Evolutionary conservation across 768 basidiomycete species (phyloP).

Genomic region (Lactifluus volemus): DNA sequence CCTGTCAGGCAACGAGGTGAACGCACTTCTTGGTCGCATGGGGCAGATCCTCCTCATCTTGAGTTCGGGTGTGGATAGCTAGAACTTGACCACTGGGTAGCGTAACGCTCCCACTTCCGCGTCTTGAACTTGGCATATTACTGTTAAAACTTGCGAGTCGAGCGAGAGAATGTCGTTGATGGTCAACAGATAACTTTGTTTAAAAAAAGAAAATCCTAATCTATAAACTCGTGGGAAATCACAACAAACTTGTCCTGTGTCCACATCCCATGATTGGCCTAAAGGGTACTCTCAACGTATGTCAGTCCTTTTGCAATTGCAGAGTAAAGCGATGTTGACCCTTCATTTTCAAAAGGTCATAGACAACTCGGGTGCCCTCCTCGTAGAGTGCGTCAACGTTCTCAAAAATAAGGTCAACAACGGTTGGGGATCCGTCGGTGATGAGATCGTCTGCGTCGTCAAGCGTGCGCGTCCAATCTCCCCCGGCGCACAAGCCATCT

Average conservation of each 20-base stretch:
- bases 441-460: constrained; percentile 94
- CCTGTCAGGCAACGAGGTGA: constrained; percentile 5
- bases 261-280: constrained; percentile 75
- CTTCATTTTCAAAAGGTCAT: constrained; percentile 51
- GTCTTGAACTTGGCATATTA: constrained; percentile 58
- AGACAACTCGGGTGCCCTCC: constrained; percentile 92
- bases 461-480: constrained; percentile 83
- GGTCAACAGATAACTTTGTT: constrained; percentile 11
- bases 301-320: constrained; percentile 19
- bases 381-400: constrained; percentile 94
- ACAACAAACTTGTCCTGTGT: too few species aligned
- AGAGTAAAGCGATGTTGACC: too few species aligned
- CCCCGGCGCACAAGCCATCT: constrained; percentile 52
- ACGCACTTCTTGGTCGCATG: constrained; percentile 89
- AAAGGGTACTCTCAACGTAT: constrained; percentile 81
- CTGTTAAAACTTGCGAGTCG: not conserved
- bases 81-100: constrained; percentile 71
- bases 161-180: not conserved
- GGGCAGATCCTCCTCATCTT: constrained; percentile 80
- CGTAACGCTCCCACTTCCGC: constrained; percentile 68
- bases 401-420: constrained; percentile 94
- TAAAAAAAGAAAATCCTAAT: too few species aligned
- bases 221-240: constrained; percentile 9
- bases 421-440: constrained; percentile 87
- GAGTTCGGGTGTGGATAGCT: constrained; percentile 81